phyloP scores from a whole-genome alignment of 2,329 filamentous ascomycete species.

The Neonectria faginata region DNA sequence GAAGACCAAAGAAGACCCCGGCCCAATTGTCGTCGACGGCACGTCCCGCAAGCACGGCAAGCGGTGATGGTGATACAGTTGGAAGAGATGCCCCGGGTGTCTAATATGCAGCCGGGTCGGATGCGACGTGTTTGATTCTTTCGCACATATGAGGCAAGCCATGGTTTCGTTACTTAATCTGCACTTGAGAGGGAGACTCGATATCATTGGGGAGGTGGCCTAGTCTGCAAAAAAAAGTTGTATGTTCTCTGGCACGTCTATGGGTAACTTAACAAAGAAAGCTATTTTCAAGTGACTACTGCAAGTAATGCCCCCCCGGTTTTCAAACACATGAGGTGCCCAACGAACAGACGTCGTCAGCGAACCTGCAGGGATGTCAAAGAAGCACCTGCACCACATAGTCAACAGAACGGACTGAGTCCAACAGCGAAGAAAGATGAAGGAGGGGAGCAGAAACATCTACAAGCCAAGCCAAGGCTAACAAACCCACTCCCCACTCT shows the following conservation, averaged over 20 bases:
- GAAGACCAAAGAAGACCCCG: slow-evolving; percentile 24
- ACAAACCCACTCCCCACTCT: not conserved
- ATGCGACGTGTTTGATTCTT: not conserved
- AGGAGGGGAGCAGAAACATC: not conserved
- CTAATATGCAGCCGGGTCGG: not conserved
- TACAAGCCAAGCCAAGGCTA: not conserved
- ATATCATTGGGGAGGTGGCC: not conserved
- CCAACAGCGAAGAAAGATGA: not conserved
- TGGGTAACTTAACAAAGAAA: not conserved
- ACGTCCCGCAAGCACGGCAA: slow-evolving; percentile 30
- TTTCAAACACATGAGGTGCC: not conserved
- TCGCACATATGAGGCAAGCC: not conserved
- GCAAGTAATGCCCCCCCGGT: not conserved
- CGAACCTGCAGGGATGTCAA: not conserved
- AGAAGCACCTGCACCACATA: not conserved
- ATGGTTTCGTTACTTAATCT: not conserved
- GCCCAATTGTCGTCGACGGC: slow-evolving; percentile 36
- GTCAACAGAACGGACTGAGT: not conserved
- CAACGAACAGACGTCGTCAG: not conserved
- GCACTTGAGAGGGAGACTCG: not conserved
- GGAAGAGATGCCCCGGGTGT: not conserved
- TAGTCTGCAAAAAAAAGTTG: not conserved
- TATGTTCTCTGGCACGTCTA: not conserved
- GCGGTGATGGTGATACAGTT: slow-evolving; percentile 9
- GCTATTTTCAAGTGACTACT: not conserved